Conservation (phyloP, 805 yeast genomes). For the Yamadazyma scolyti region DNA sequence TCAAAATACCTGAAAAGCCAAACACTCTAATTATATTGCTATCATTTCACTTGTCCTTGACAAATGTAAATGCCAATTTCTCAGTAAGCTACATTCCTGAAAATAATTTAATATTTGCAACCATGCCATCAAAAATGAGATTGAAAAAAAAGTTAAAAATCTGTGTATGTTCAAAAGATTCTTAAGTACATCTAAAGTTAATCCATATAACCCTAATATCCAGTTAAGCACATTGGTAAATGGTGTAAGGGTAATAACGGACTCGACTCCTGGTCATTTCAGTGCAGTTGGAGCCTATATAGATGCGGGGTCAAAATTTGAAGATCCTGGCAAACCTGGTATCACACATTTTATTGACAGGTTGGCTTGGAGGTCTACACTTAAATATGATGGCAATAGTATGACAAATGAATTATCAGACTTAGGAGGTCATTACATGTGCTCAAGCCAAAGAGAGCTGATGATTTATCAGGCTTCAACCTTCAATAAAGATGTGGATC, state of each 20-base stretch:
- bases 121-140: background rate
- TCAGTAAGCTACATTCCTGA: no score
- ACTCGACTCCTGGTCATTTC: slow-evolving; percentile 85
- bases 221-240: slow-evolving; percentile 51
- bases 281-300: slow-evolving; percentile 86
- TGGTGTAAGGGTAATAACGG: slow-evolving; percentile 81
- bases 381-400: slow-evolving; percentile 52
- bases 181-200: slow-evolving; percentile 2
- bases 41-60: no score
- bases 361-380: slow-evolving; percentile 75
- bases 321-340: slow-evolving; percentile 58
- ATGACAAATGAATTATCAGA: slow-evolving; percentile 75
- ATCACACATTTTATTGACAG: slow-evolving; percentile 82
- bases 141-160: background rate
- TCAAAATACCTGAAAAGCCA: no score
- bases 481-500: slow-evolving; percentile 77
- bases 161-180: slow-evolving; percentile 4
- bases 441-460: slow-evolving; percentile 88
- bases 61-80: no score
- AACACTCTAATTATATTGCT: no score
- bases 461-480: slow-evolving; percentile 93
- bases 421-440: slow-evolving; percentile 92
- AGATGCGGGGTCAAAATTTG: slow-evolving; percentile 88
- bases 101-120: no score
- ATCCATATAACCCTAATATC: slow-evolving; percentile 11